Evolutionary conservation across 768 basidiomycete species (phyloP).

Genomic region (Leccinum uliginosum): DNA sequence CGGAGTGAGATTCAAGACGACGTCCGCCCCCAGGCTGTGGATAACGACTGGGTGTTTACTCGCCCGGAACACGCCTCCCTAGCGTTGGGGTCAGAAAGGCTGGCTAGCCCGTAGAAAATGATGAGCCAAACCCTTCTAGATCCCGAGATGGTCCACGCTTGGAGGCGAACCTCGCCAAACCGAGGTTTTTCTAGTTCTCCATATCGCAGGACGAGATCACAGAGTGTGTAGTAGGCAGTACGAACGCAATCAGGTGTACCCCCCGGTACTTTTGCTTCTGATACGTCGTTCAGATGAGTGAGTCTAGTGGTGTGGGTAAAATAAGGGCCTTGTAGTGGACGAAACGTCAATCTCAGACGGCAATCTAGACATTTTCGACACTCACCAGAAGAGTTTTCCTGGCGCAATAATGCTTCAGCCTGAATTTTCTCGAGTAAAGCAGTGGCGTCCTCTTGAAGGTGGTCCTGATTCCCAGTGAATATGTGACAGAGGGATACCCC

Average conservation of each 20-base stretch:
- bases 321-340: conserved; percentile 23
- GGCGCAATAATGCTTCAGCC: conserved; percentile 21
- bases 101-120: background rate
- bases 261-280: conserved; percentile 17
- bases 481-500: conserved; percentile 37
- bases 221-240: conserved; percentile 25
- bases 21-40: conserved; percentile 26
- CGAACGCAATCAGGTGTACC: conserved; percentile 23
- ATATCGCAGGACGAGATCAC: conserved; percentile 30
- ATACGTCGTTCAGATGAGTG: conserved; percentile 8
- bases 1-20: conserved; percentile 20
- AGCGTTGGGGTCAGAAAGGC: background rate
- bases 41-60: conserved; percentile 17
- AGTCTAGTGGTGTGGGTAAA: conserved; percentile 21
- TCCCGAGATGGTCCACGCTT: conserved; percentile 43
- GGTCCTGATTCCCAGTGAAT: conserved; percentile 44
- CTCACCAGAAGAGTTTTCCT: conserved; percentile 21
- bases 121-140: conserved; percentile 29
- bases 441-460: conserved; percentile 38
- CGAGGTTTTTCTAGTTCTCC: conserved; percentile 31
- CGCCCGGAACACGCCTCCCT: conserved; percentile 27
- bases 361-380: background rate
- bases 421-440: conserved; percentile 39
- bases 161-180: conserved; percentile 33
- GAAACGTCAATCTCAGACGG: conserved; percentile 2